Conservation (phyloP, 2,329 filamentous ascomycete species). For the Ramularia collo-cygni region DNA sequence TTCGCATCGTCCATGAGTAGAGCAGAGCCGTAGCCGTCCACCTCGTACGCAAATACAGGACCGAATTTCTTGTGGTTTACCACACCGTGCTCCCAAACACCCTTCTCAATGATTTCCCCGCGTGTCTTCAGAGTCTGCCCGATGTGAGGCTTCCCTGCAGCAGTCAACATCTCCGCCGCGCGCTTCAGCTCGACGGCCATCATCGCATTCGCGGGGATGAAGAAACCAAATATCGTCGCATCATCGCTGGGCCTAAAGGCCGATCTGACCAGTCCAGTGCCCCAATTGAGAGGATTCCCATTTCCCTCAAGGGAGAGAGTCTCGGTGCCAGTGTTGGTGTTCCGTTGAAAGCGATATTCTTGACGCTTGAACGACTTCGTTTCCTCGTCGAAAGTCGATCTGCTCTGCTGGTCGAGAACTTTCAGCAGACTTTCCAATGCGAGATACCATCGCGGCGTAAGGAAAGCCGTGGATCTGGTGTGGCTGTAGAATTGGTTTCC, state of each 20-base stretch:
- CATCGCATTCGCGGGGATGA: slow-evolving; percentile 94
- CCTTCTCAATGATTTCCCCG: slow-evolving; percentile 61
- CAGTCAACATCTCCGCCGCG: slow-evolving; percentile 61
- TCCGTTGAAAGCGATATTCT: slow-evolving; percentile 79
- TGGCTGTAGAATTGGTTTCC: slow-evolving; percentile 79
- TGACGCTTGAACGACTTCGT: slow-evolving; percentile 62
- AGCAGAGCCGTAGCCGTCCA: slow-evolving; percentile 75
- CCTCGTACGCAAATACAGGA: slow-evolving; percentile 77
- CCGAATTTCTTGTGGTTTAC: slow-evolving; percentile 69
- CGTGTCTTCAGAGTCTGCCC: slow-evolving; percentile 47
- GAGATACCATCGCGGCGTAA: slow-evolving; percentile 69
- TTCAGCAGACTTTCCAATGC: slow-evolving; percentile 68
- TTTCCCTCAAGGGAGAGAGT: slow-evolving; percentile 75
- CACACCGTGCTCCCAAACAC: slow-evolving; percentile 79
- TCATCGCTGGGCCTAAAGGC: slow-evolving; percentile 95
- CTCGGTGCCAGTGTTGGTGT: slow-evolving; percentile 77
- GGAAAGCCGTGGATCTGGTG: slow-evolving; percentile 69
- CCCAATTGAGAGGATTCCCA: slow-evolving; percentile 83
- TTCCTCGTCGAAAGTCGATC: slow-evolving; percentile 68
- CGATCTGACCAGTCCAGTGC: slow-evolving; percentile 79
- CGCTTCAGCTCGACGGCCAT: slow-evolving; percentile 83
- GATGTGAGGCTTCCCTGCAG: slow-evolving; percentile 49
- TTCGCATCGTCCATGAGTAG: slow-evolving; percentile 90
- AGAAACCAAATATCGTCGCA: slow-evolving; percentile 86
- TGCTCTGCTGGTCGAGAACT: slow-evolving; percentile 71